phyloP scores from a whole-genome alignment of 805 yeast species.

The Yarrowia sp. region DNA sequence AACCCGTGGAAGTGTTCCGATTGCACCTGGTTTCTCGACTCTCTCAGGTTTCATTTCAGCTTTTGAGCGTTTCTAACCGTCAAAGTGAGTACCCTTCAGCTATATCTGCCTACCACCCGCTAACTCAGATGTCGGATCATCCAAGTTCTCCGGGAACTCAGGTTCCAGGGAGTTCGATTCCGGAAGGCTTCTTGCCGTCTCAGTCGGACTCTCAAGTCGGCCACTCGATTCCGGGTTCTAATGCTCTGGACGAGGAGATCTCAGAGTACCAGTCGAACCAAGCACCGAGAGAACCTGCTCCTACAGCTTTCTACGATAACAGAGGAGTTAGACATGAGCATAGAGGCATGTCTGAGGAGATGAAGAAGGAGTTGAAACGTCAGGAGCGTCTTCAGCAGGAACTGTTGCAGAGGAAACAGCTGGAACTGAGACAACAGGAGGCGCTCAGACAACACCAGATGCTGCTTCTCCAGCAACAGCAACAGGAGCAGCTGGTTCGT shows the following conservation, averaged over 20 bases:
- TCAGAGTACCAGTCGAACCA: neutral
- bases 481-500: neutral
- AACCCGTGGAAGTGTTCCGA: neutral
- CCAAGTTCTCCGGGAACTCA: neutral
- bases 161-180: neutral
- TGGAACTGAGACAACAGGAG: conserved; percentile 1
- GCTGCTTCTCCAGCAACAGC: neutral
- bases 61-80: neutral
- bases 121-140: conserved; percentile 8
- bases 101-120: too few relatives aligned
- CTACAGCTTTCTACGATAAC: conserved; percentile 6
- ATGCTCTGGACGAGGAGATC: conserved; percentile 9
- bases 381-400: conserved; percentile 16
- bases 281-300: neutral
- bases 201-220: too few relatives aligned
- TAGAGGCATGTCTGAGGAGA: neutral
- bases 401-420: neutral
- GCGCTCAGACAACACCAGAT: conserved; percentile 6
- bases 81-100: neutral
- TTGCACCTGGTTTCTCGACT: neutral
- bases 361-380: neutral
- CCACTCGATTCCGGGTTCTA: too few relatives aligned
- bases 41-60: neutral
- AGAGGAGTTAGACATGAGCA: conserved; percentile 8
- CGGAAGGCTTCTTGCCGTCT: too few relatives aligned